These are phyloP conservation scores for Mangifera indica DNA, from an alignment of 345 rosid species.

Conservation along the genomic window DNA sequence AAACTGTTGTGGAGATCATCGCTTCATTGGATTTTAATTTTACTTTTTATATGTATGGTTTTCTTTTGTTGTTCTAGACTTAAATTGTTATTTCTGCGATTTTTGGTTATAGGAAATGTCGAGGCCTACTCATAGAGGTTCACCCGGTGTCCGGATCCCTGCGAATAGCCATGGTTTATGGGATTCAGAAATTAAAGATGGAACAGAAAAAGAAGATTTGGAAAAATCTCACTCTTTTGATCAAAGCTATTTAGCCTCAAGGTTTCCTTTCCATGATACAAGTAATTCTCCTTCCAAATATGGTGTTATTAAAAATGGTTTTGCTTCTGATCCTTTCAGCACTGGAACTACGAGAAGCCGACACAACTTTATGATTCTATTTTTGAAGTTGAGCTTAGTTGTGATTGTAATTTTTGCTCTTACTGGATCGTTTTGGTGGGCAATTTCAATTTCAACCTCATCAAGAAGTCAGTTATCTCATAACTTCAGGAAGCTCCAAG, in stretches of 20 bases:
- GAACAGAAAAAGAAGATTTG: slow-evolving; percentile 62
- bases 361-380: slow-evolving; percentile 52
- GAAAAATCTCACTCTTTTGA: slow-evolving; percentile 56
- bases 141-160: slow-evolving; percentile 57
- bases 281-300: slow-evolving; percentile 56
- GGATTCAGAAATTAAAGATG: slow-evolving; percentile 82
- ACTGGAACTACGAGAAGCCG: slow-evolving; percentile 53
- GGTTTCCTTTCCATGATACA: slow-evolving; percentile 59
- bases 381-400: slow-evolving; percentile 72
- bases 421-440: slow-evolving; percentile 92
- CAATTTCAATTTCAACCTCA: slow-evolving; percentile 64
- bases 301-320: slow-evolving; percentile 56
- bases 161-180: slow-evolving; percentile 56
- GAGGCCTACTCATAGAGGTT: slow-evolving; percentile 78
- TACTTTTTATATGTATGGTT: not conserved
- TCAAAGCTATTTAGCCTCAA: slow-evolving; percentile 40
- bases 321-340: slow-evolving; percentile 49
- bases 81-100: slow-evolving; percentile 18
- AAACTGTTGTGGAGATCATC: not conserved
- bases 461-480: slow-evolving; percentile 74
- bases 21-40: not conserved
- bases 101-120: slow-evolving; percentile 53
- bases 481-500: slow-evolving; percentile 81
- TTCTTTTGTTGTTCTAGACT: not conserved
- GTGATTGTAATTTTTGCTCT: slow-evolving; percentile 64